A percentile compares a stretch with the other conserved stretches of the same genome.
Conservation (phyloP, 768 basidiomycete genomes). For the Pisolithus marmoratus region DNA sequence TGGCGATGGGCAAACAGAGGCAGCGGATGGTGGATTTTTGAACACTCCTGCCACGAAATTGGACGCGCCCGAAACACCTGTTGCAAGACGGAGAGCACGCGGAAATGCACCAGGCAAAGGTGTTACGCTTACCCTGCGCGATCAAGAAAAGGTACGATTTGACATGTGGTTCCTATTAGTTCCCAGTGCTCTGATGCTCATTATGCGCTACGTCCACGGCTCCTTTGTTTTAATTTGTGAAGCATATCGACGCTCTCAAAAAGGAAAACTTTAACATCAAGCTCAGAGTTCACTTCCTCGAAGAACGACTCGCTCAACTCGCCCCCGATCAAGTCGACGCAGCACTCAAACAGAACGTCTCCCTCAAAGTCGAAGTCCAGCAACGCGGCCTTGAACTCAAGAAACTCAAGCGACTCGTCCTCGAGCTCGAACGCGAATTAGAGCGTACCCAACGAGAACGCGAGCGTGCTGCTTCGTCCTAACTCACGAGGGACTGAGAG, state of each 20-base stretch:
- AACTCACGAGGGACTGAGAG: conserved; percentile 33
- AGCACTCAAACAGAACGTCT: conserved; percentile 87
- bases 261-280: conserved; percentile 98
- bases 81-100: conserved; percentile 40
- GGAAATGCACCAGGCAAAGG: conserved; percentile 24
- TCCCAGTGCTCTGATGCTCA: too few relatives aligned
- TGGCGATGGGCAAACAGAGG: conserved; percentile 31
- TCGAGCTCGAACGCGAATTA: conserved; percentile 78
- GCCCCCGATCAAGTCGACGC: conserved; percentile 92
- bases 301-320: conserved; percentile 85
- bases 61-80: conserved; percentile 48
- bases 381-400: conserved; percentile 88
- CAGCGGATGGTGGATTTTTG: conserved; percentile 39
- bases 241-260: conserved; percentile 95
- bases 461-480: background rate
- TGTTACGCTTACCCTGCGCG: conserved; percentile 72
- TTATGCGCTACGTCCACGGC: background rate
- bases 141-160: conserved; percentile 85
- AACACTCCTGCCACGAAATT: conserved; percentile 51
- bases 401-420: conserved; percentile 82
- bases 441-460: conserved; percentile 59
- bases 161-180: background rate
- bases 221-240: background rate
- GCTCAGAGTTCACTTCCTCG: conserved; percentile 90
- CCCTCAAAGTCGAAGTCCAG: conserved; percentile 88